A percentile compares a stretch with the other conserved stretches of the same genome.
phyloP scores from a whole-genome alignment of 805 yeast genomes.

The Clavispora vitiphila region DNA sequence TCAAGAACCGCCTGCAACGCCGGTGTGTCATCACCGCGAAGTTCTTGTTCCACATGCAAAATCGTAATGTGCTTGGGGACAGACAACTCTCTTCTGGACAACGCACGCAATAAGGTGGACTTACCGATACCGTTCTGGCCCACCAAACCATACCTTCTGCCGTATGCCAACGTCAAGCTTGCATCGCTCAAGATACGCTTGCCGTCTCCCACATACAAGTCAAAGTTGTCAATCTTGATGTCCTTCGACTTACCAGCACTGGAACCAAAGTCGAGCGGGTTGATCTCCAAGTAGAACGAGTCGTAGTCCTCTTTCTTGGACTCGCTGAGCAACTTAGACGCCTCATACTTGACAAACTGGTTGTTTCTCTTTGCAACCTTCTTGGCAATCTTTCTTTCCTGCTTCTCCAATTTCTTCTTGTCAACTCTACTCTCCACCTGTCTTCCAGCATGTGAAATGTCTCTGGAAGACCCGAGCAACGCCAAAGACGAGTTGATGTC shows the following conservation, averaged over 20 bases:
- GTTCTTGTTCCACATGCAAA: constrained; percentile 96
- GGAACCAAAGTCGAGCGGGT: constrained; percentile 83
- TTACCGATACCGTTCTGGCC: constrained; percentile 99
- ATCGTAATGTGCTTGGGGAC: constrained; percentile 95
- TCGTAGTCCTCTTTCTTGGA: constrained; percentile 75
- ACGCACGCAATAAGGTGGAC: constrained; percentile 85
- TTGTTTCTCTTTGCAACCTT: constrained; percentile 89
- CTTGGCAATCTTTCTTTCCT: constrained; percentile 94
- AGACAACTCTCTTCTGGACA: constrained; percentile 88
- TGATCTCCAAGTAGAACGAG: constrained; percentile 89
- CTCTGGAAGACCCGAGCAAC: constrained; percentile 70
- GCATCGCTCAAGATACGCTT: constrained; percentile 88
- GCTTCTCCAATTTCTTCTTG: constrained; percentile 93
- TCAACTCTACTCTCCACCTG: constrained; percentile 92
- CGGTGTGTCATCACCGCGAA: constrained; percentile 84
- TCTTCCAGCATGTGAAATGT: constrained; percentile 88
- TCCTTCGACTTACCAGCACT: constrained; percentile 96
- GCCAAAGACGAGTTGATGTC: constrained; percentile 74
- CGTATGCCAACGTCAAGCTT: constrained; percentile 78
- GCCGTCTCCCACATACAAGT: constrained; percentile 93
- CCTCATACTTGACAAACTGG: constrained; percentile 83
- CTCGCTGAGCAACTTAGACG: constrained; percentile 79
- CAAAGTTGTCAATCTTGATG: constrained; percentile 88
- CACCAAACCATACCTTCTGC: constrained; percentile 93
- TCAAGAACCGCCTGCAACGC: constrained; percentile 96